Evolutionary conservation across 2,329 filamentous ascomycete species (phyloP).

Genomic region (Apiospora saccharicola): DNA sequence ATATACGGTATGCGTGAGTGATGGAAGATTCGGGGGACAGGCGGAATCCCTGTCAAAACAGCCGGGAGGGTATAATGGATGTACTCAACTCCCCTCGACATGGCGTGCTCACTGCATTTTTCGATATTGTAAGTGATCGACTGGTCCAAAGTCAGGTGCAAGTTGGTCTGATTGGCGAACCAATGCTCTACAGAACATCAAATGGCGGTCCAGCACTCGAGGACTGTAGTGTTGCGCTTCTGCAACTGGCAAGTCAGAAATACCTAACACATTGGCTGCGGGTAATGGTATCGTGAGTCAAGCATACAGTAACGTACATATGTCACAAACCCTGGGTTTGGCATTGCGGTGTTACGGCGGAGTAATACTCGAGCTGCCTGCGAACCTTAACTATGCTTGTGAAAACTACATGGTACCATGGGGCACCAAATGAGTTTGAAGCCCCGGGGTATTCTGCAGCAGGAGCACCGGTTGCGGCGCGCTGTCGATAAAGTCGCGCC

Average conservation of each 20-base stretch:
- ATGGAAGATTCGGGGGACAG: conserved; percentile 8
- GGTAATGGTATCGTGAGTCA: not conserved
- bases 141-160: not conserved
- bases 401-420: not conserved
- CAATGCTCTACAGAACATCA: not conserved
- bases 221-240: not conserved
- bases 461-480: not conserved
- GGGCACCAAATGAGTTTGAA: not conserved
- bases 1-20: conserved; percentile 19
- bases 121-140: not conserved
- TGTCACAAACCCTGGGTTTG: conserved; percentile 12
- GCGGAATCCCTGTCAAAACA: not conserved
- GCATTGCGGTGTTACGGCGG: not conserved
- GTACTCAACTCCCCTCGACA: not conserved
- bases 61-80: not conserved
- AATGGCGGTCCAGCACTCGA: not conserved
- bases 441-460: not conserved
- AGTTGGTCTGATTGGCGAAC: not conserved
- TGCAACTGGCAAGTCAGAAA: not conserved
- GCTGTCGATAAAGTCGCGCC: conserved; percentile 6
- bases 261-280: not conserved
- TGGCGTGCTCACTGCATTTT: not conserved
- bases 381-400: not conserved
- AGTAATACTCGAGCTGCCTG: not conserved
- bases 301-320: conserved; percentile 9